Percentiles rank a stretch among this genome's conserved stretches.
Conservation (phyloP, 768 basidiomycete genomes). For the Lactifluus piperatus region DNA sequence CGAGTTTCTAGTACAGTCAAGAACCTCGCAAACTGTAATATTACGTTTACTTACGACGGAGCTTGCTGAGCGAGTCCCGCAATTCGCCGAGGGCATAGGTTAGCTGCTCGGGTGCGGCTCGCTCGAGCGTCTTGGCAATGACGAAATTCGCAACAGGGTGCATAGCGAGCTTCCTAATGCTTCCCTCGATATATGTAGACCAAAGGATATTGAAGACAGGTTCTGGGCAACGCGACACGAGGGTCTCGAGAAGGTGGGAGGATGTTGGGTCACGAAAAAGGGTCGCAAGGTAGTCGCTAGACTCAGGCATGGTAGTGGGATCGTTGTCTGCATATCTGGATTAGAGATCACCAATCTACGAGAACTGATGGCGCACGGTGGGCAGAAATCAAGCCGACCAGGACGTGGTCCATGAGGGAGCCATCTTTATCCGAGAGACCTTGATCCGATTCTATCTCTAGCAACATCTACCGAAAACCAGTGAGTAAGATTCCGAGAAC, state of each 20-base stretch:
- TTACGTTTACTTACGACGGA: slow-evolving; percentile 53
- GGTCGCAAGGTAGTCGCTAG: slow-evolving; percentile 73
- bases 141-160: slow-evolving; percentile 97
- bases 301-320: slow-evolving; percentile 32
- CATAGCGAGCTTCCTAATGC: slow-evolving; percentile 58
- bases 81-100: slow-evolving; percentile 51
- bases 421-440: slow-evolving; percentile 46
- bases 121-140: slow-evolving; percentile 65
- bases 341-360: not conserved
- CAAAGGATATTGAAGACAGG: slow-evolving; percentile 60
- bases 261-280: slow-evolving; percentile 81
- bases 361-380: slow-evolving; percentile 39
- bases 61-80: slow-evolving; percentile 43
- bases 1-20: slow-evolving; percentile 48
- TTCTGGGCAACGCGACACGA: slow-evolving; percentile 55
- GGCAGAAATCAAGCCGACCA: slow-evolving; percentile 63
- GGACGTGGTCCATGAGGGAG: slow-evolving; percentile 76
- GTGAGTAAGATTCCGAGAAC: slow-evolving; percentile 6
- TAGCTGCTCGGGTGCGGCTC: slow-evolving; percentile 50
- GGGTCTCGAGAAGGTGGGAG: slow-evolving; percentile 82
- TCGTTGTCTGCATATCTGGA: slow-evolving; percentile 30
- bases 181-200: slow-evolving; percentile 69
- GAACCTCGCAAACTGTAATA: not conserved
- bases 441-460: slow-evolving; percentile 74
- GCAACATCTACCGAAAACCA: slow-evolving; percentile 46